Conservation (phyloP, 257 asterid genomes). For the Ocimum tenuiflorum region DNA sequence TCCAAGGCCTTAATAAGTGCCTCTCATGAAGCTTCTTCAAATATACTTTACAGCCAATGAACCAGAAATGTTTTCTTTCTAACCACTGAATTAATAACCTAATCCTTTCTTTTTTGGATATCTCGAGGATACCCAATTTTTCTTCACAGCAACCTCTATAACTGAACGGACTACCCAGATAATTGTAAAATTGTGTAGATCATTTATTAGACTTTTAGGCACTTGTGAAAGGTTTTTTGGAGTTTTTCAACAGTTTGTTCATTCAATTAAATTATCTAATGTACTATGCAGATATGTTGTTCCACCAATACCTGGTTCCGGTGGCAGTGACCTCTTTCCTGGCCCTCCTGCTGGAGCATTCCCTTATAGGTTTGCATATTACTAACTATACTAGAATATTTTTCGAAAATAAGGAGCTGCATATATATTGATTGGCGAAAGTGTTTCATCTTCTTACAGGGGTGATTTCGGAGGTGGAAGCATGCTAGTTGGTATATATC, state of each 20-base stretch:
- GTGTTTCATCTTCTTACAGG: constrained; percentile 33
- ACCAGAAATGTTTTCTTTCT: not conserved
- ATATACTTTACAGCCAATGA: not conserved
- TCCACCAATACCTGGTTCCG: constrained; percentile 44
- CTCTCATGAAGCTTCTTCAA: not conserved
- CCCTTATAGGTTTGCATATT: constrained; percentile 50
- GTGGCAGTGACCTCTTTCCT: constrained; percentile 49
- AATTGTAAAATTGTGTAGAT: not conserved
- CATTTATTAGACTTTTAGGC: not conserved
- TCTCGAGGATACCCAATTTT: not conserved
- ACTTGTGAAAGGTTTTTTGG: not conserved
- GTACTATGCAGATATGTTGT: constrained; percentile 28
- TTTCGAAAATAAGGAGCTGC: not conserved
- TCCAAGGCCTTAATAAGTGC: not conserved
- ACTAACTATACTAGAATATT: not conserved
- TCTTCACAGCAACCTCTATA: not conserved
- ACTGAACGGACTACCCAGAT: not conserved
- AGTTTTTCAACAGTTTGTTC: too few relatives aligned
- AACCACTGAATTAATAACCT: too few relatives aligned
- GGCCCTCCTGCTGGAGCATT: constrained; percentile 74
- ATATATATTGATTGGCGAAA: not conserved
- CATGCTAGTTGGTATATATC: constrained; percentile 63
- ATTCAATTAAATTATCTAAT: too few relatives aligned
- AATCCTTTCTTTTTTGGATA: not conserved
- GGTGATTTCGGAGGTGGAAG: constrained; percentile 53